Conservation (phyloP, 768 basidiomycete genomes). For the Tricholomella constricta region DNA sequence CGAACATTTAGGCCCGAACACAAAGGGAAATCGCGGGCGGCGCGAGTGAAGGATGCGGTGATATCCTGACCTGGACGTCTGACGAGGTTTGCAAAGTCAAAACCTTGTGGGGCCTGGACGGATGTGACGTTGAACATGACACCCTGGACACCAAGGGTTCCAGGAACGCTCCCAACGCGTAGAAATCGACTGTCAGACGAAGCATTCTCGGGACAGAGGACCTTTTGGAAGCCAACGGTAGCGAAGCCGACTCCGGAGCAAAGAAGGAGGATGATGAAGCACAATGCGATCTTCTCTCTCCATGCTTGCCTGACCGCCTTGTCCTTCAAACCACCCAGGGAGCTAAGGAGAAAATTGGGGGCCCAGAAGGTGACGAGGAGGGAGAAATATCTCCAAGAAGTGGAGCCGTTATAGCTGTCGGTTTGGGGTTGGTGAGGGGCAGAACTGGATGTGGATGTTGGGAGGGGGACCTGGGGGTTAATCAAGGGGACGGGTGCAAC, state of each 20-base stretch:
- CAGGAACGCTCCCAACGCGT: constrained; percentile 54
- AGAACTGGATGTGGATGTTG: constrained; percentile 36
- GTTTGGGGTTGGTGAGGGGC: constrained; percentile 20
- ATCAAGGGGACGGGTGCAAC: constrained; percentile 95
- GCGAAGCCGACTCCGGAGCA: constrained; percentile 86
- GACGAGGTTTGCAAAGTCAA: constrained; percentile 62
- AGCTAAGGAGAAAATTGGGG: constrained; percentile 71
- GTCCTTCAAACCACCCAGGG: constrained; percentile 81
- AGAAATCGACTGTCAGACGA: constrained; percentile 48
- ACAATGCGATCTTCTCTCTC: constrained; percentile 96
- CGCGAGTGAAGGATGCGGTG: constrained; percentile 80
- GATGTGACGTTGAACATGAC: constrained; percentile 71
- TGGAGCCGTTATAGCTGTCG: constrained; percentile 46
- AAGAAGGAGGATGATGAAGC: constrained; percentile 79
- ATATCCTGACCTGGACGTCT: constrained; percentile 81
- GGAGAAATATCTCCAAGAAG: constrained; percentile 83
- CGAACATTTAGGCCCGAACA: constrained; percentile 67
- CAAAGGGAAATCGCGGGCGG: constrained; percentile 59
- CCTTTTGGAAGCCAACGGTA: constrained; percentile 92
- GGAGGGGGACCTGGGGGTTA: constrained; percentile 64
- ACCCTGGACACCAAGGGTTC: constrained; percentile 78
- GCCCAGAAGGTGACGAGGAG: constrained; percentile 89
- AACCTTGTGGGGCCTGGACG: constrained; percentile 47
- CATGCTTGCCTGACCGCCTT: constrained; percentile 83
- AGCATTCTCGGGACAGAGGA: constrained; percentile 75